phyloP scores from a whole-genome alignment of 2,329 filamentous ascomycete species.

The Calcarisporium arbuscula region DNA sequence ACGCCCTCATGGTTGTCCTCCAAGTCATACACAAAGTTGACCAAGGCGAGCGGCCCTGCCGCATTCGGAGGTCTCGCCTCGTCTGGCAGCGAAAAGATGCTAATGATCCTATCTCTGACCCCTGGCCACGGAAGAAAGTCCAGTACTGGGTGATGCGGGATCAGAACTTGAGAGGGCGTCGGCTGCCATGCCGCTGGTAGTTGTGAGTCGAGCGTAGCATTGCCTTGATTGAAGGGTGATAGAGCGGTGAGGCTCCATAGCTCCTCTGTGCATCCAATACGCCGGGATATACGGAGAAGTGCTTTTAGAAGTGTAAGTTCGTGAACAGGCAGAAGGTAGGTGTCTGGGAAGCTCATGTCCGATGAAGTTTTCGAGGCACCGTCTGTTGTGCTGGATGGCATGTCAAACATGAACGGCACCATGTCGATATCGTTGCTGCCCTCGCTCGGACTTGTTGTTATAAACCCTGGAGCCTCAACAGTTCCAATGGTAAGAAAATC shows the following conservation, averaged over 20 bases:
- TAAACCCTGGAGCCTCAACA: no score
- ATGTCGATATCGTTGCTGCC: conserved; percentile 5
- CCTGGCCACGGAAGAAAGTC: conserved; percentile 53
- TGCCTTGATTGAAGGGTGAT: conserved; percentile 38
- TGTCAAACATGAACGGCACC: conserved; percentile 14
- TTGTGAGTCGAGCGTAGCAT: conserved; percentile 23
- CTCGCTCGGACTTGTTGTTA: neutral
- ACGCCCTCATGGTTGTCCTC: conserved; percentile 48
- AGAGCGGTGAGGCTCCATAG: conserved; percentile 40
- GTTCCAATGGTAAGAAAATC: conserved; percentile 10
- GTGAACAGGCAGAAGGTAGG: conserved; percentile 40
- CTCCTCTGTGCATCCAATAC: conserved; percentile 33
- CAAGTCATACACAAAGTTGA: conserved; percentile 50
- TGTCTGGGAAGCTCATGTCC: conserved; percentile 33
- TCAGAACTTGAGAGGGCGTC: conserved; percentile 38
- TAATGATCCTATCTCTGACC: conserved; percentile 46
- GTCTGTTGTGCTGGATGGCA: conserved; percentile 14
- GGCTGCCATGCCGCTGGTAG: conserved; percentile 44
- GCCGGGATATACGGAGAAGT: conserved; percentile 38
- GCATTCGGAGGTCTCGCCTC: conserved; percentile 40
- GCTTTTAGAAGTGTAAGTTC: conserved; percentile 42
- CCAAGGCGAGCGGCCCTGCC: conserved; percentile 37
- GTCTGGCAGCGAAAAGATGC: conserved; percentile 42
- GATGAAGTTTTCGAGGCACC: conserved; percentile 13
- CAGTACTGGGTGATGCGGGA: conserved; percentile 51